phyloP scores from a whole-genome alignment of 2,329 filamentous ascomycete species.

The Orbilia brochopaga region DNA sequence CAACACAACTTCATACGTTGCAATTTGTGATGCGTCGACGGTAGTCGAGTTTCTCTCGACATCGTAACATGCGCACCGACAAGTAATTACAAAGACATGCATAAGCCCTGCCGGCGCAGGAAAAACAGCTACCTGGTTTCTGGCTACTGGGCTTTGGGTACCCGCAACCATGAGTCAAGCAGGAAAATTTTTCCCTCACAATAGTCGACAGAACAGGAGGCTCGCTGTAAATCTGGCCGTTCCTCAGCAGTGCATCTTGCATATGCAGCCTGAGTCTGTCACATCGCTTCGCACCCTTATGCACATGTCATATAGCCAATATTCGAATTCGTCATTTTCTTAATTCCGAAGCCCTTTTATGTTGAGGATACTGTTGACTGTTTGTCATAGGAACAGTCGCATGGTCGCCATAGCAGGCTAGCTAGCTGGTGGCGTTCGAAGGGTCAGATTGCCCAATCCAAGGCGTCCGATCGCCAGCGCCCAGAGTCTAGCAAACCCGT shows the following conservation, averaged over 20 bases:
- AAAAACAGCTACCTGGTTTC: slow-evolving; percentile 17
- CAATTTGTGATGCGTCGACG: slow-evolving; percentile 28
- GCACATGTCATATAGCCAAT: slow-evolving; percentile 4
- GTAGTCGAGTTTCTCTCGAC: background rate
- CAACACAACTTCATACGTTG: slow-evolving; percentile 50
- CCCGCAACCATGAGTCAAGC: background rate
- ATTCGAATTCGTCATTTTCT: slow-evolving; percentile 8
- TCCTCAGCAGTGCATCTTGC: slow-evolving; percentile 1
- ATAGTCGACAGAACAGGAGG: background rate
- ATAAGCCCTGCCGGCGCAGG: slow-evolving; percentile 35
- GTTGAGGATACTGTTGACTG: background rate
- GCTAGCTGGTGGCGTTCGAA: background rate
- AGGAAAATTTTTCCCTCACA: background rate
- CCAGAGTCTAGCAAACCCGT: background rate
- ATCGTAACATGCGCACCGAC: background rate
- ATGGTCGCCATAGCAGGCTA: background rate
- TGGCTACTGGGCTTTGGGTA: background rate
- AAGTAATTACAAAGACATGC: slow-evolving; percentile 32
- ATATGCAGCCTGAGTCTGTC: slow-evolving; percentile 1
- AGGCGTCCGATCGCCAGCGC: background rate
- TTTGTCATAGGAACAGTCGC: background rate
- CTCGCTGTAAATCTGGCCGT: too few species aligned
- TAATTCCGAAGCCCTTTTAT: background rate
- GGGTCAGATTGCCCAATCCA: background rate
- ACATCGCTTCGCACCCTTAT: background rate